Percentiles rank a stretch among this genome's conserved stretches.
Conservation (phyloP, 2,329 filamentous ascomycete genomes). For the Colletotrichum agaves region DNA sequence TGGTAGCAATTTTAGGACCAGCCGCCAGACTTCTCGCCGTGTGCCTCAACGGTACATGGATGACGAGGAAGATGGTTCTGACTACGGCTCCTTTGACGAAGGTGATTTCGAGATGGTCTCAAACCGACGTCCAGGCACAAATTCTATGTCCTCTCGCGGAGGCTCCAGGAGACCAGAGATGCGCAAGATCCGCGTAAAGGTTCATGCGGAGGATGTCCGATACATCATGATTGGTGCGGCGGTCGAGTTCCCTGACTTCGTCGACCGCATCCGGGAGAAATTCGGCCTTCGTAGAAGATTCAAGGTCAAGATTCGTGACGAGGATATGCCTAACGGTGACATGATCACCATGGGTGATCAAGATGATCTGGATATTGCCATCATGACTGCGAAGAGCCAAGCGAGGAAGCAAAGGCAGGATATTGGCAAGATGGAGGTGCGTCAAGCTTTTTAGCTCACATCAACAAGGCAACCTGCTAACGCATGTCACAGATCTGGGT, state of each 20-base stretch:
- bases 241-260: constrained; percentile 80
- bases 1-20: constrained; percentile 50
- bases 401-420: constrained; percentile 81
- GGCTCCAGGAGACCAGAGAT: constrained; percentile 73
- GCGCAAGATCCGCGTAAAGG: constrained; percentile 88
- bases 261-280: constrained; percentile 84
- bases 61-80: constrained; percentile 80
- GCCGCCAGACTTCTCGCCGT: constrained; percentile 51
- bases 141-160: constrained; percentile 61
- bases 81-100: constrained; percentile 77
- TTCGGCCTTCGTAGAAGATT: constrained; percentile 82
- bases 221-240: constrained; percentile 87
- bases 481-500: constrained; percentile 57
- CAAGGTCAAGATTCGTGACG: constrained; percentile 89
- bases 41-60: constrained; percentile 75
- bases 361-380: constrained; percentile 91
- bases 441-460: constrained; percentile 47
- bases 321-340: constrained; percentile 79
- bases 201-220: constrained; percentile 89
- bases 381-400: constrained; percentile 73
- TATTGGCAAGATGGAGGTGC: constrained; percentile 94
- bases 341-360: constrained; percentile 98
- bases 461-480: constrained; percentile 40
- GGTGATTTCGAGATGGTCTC: constrained; percentile 84
- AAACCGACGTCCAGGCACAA: constrained; percentile 56